Evolutionary conservation across 108 stramenopile genomes (phyloP), one percentile per base, ranked within the genome.

Genomic region (Cyclotella baltica): DNA sequence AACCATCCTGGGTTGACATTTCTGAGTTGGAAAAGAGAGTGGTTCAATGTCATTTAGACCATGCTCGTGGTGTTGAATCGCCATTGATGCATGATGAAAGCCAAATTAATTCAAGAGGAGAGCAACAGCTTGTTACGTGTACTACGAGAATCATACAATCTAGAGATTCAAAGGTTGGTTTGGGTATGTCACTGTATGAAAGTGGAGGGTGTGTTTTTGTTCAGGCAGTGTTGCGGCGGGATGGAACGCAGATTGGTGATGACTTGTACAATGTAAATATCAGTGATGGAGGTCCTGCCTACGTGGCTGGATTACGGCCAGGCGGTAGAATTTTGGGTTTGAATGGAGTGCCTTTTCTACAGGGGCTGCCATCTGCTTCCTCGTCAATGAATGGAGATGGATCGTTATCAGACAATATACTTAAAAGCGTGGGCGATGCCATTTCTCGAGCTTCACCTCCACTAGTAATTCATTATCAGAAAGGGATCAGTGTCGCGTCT

Each of bases 131-230:
- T 10, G 29, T 27, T 50, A 48, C 70, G 23, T 81, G 73, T 16
- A 62, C 70, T 9, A 70, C 73, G 46, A 34, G 53, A 3, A 67
- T 82, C 1, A 38, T 93, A 34, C 56, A 78, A 46, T 5, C 22
- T 30, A 76, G 86, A 28, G 84, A 93, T 78, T 59, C 79, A 5
- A 15, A 73, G 0, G 47, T 77, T 19, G 90, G 94, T 33, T 58
- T 95, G 61, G 94, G 94, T 28, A 89, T 95, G 87, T 87, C 86
- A 29, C 63, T 95, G 77, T 40, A 76, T 0, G 84, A 86, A 70
- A 61, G 76, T 35, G 74, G 78, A 15, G 82, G 89, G 15, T 75
- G 68, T 50, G 67, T 87, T 4, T 78, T 75, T 46, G 81, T 90
- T 3, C 84, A 88, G 56, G 87, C 83, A 10, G 71, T 89, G 62